phyloP scores from a whole-genome alignment of 1,139 yeast genomes.

The Debaryomyces subglobosus region DNA sequence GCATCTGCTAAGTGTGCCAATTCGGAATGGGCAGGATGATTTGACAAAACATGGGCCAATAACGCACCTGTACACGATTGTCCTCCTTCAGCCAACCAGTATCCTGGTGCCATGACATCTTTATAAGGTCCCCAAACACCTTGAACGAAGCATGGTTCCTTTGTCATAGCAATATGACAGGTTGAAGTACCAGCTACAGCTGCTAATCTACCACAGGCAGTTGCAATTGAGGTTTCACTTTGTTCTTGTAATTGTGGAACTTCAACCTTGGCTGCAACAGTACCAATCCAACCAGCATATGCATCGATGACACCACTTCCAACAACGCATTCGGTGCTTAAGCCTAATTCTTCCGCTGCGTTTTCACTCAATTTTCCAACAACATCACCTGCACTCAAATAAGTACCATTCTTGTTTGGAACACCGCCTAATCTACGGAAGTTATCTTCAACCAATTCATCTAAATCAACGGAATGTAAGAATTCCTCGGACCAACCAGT shows the following conservation, averaged over 20 bases:
- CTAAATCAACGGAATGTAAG: constrained; percentile 64
- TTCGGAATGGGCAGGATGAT: constrained; percentile 85
- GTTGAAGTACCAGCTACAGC: constrained; percentile 99
- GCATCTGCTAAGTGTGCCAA: constrained; percentile 64
- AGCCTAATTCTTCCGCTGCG: constrained; percentile 85
- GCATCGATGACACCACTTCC: constrained; percentile 98
- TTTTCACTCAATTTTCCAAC: constrained; percentile 69
- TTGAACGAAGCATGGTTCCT: constrained; percentile 83
- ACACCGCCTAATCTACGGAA: constrained; percentile 85
- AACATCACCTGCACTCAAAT: constrained; percentile 83
- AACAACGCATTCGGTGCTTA: constrained; percentile 77
- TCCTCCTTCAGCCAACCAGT: constrained; percentile 99
- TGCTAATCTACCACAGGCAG: constrained; percentile 83
- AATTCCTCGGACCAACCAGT: constrained; percentile 92
- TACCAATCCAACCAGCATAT: constrained; percentile 98
- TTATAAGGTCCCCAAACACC: constrained; percentile 99
- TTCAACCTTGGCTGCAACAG: constrained; percentile 86
- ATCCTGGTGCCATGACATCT: constrained; percentile 84
- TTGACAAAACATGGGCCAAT: constrained; percentile 83
- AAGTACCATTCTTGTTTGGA: constrained; percentile 69
- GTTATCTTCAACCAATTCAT: constrained; percentile 76
- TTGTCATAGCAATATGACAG: constrained; percentile 88
- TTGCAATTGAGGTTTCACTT: constrained; percentile 47
- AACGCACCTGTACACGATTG: constrained; percentile 96
- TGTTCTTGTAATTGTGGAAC: constrained; percentile 49